These are phyloP conservation scores for Triticum dicoccoides DNA, from an alignment of 176 grass and related monocot genomes.

Conservation along the genomic window DNA sequence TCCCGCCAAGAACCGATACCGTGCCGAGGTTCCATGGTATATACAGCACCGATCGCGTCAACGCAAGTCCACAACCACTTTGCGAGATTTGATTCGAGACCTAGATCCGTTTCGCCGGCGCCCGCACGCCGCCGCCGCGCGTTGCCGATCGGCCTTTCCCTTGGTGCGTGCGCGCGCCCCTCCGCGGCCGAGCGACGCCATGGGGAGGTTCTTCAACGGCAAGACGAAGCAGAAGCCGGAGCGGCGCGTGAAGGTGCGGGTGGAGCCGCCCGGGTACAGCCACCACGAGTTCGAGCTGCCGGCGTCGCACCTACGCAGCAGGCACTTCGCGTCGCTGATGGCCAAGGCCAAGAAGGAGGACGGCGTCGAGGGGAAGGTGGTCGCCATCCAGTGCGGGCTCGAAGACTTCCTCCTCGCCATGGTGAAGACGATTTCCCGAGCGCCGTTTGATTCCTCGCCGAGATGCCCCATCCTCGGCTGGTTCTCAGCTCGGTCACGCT, in stretches of 20 bases:
- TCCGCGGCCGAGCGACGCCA: neutral
- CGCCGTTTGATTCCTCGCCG: neutral
- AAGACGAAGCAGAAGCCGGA: neutral
- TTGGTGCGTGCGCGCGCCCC: neutral
- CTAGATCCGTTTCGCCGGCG: no score
- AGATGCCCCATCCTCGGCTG: neutral
- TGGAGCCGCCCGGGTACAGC: neutral
- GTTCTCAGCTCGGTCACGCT: neutral
- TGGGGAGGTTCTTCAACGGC: neutral
- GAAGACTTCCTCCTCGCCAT: neutral
- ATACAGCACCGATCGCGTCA: neutral
- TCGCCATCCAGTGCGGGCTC: neutral
- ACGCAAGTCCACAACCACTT: neutral
- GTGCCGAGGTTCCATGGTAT: neutral
- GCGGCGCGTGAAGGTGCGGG: neutral
- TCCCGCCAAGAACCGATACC: neutral
- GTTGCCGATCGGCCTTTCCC: neutral
- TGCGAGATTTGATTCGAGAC: neutral
- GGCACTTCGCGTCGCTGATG: slow-evolving; percentile 7
- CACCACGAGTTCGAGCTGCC: neutral
- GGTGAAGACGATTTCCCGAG: neutral
- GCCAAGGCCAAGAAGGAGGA: neutral
- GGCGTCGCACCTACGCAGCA: neutral
- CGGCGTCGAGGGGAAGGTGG: neutral
- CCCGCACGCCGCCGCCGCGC: neutral